Conservation (phyloP, 1,284 basidiomycete species). For the Fistulinella cinereoalba region DNA sequence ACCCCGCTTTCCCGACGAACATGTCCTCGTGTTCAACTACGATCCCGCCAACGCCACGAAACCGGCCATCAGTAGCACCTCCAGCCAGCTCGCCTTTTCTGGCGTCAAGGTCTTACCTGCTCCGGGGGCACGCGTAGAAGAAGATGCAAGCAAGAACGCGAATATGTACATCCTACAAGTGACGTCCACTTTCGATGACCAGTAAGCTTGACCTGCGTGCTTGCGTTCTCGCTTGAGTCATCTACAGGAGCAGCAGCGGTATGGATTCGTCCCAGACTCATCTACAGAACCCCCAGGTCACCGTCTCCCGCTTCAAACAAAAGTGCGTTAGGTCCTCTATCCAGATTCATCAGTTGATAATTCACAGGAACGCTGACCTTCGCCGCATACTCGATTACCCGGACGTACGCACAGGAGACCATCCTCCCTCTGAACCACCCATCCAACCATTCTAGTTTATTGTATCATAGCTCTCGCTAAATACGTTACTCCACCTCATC, state of each 20-base stretch:
- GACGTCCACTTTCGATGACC: constrained; percentile 43
- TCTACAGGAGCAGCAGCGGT: constrained; percentile 10
- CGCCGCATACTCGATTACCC: constrained; percentile 56
- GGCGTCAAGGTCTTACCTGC: constrained; percentile 64
- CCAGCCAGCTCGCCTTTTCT: constrained; percentile 54
- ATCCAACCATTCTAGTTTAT: constrained; percentile 2
- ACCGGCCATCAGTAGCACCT: constrained; percentile 59
- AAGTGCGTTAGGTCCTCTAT: constrained; percentile 41
- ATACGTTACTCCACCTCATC: constrained; percentile 22
- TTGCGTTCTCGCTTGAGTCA: constrained; percentile 2
- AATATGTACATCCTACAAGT: constrained; percentile 76
- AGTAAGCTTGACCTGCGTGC: constrained; percentile 34
- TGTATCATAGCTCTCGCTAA: too few relatives aligned
- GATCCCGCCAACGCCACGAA: constrained; percentile 38
- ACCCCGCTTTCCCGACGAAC: constrained; percentile 56
- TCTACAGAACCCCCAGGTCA: constrained; percentile 45
- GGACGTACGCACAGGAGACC: constrained; percentile 8
- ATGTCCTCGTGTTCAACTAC: constrained; percentile 69
- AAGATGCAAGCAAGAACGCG: constrained; percentile 47
- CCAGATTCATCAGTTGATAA: constrained; percentile 14
- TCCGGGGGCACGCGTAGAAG: constrained; percentile 58
- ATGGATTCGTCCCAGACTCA: constrained; percentile 42
- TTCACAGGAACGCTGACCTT: constrained; percentile 53
- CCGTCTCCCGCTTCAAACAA: constrained; percentile 61
- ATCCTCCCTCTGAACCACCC: constrained; percentile 8